These are phyloP conservation scores for Lactifluus echinatus DNA, from an alignment of 768 basidiomycete genomes.

Conservation along the genomic window DNA sequence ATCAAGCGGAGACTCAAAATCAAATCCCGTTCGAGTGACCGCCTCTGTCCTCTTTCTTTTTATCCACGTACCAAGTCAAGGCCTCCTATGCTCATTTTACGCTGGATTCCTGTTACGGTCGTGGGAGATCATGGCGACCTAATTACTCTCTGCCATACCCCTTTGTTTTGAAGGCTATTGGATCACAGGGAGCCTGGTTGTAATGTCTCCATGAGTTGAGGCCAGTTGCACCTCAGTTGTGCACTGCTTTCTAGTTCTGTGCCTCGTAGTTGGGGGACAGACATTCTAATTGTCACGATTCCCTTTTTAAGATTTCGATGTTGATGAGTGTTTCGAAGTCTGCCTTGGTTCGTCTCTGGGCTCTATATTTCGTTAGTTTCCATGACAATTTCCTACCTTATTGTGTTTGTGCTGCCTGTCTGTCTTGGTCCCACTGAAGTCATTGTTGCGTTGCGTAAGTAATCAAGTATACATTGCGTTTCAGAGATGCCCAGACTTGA, in stretches of 20 bases:
- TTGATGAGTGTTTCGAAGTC: not conserved
- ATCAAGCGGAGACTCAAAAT: constrained; percentile 13
- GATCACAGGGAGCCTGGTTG: constrained; percentile 36
- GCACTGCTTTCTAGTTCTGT: constrained; percentile 25
- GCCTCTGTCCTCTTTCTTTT: too few species aligned
- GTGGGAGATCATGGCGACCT: constrained; percentile 48
- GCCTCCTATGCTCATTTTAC: constrained; percentile 37
- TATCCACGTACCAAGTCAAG: constrained; percentile 60
- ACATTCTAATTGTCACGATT: constrained; percentile 32
- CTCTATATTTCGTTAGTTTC: too few species aligned
- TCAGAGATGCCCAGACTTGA: too few species aligned
- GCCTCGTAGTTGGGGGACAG: constrained; percentile 62
- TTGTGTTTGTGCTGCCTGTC: too few species aligned
- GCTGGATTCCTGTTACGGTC: constrained; percentile 63
- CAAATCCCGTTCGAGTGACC: not conserved
- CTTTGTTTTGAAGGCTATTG: constrained; percentile 50
- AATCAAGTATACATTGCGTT: too few species aligned
- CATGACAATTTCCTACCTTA: too few species aligned
- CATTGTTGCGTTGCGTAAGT: too few species aligned
- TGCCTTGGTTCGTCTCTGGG: not conserved
- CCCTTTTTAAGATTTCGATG: too few species aligned
- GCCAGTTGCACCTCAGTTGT: constrained; percentile 24
- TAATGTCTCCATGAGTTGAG: constrained; percentile 59
- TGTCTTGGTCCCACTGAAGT: too few species aligned
- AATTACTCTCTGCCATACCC: constrained; percentile 34